phyloP scores from a whole-genome alignment of 2,329 filamentous ascomycete genomes.

The Colletotrichum sp. region DNA sequence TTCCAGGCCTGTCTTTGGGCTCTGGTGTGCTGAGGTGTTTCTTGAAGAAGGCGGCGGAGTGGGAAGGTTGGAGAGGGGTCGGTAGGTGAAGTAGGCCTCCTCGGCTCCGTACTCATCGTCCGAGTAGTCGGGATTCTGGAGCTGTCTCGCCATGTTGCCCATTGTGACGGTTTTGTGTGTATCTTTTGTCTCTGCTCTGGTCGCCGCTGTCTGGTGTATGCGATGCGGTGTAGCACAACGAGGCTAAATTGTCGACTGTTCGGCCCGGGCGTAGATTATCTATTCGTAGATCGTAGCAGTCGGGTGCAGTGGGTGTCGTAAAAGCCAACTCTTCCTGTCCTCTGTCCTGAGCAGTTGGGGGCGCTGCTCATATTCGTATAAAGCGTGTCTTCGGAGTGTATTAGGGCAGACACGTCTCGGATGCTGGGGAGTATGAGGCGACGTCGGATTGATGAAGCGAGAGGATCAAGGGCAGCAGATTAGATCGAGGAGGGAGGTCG shows the following conservation, averaged over 20 bases:
- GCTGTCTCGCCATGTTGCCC: slow-evolving; percentile 21
- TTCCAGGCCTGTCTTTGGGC: slow-evolving; percentile 45
- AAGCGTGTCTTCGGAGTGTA: not conserved
- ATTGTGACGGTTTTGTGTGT: slow-evolving; percentile 7
- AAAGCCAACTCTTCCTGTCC: slow-evolving; percentile 24
- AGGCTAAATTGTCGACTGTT: not conserved
- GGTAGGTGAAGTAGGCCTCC: slow-evolving; percentile 67
- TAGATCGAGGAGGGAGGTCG: slow-evolving; percentile 1
- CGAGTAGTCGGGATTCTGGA: slow-evolving; percentile 24
- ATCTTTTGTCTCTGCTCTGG: not conserved
- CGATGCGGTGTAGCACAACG: not conserved
- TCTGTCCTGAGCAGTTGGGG: slow-evolving; percentile 22
- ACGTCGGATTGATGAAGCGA: not conserved
- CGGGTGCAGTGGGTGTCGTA: slow-evolving; percentile 6
- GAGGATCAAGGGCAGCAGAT: not conserved
- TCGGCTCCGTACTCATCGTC: slow-evolving; percentile 55
- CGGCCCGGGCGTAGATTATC: not conserved
- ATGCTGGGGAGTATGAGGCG: not conserved
- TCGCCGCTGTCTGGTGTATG: not conserved
- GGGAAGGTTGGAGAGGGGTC: slow-evolving; percentile 70
- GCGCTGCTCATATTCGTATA: slow-evolving; percentile 24
- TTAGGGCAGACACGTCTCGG: not conserved
- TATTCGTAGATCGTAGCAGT: slow-evolving; percentile 12
- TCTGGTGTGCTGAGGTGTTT: slow-evolving; percentile 46
- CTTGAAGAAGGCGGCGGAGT: slow-evolving; percentile 66